Conservation (phyloP, 192 early-diverging fungal species). For the Dispira simplex region DNA sequence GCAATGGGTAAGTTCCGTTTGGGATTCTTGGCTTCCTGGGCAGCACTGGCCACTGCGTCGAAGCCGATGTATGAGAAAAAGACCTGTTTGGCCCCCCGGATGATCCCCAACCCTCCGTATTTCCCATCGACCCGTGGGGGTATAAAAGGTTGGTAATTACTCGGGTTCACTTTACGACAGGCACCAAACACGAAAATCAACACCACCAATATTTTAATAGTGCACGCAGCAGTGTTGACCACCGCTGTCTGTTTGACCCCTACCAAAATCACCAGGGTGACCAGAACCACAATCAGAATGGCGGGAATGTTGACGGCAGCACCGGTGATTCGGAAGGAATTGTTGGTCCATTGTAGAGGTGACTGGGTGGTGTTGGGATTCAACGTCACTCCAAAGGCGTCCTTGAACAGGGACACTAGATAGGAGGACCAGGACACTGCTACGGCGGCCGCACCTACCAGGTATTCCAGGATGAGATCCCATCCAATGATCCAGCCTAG, state of each 20-base stretch:
- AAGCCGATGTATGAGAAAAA: conserved; percentile 81
- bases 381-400: conserved; percentile 38
- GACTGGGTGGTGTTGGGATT: conserved; percentile 41
- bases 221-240: conserved; percentile 55
- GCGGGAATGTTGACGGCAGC: conserved; percentile 65
- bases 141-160: conserved; percentile 67
- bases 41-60: conserved; percentile 73
- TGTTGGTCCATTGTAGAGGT: conserved; percentile 51
- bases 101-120: conserved; percentile 54
- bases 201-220: conserved; percentile 54
- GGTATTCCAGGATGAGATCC: conserved; percentile 80
- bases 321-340: conserved; percentile 24
- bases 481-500: conserved; percentile 85
- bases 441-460: conserved; percentile 70
- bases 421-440: conserved; percentile 75
- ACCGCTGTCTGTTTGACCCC: conserved; percentile 60
- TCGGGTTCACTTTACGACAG: conserved; percentile 43
- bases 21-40: conserved; percentile 68
- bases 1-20: conserved; percentile 71
- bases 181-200: conserved; percentile 68
- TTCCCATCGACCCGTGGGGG: conserved; percentile 39
- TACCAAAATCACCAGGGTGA: conserved; percentile 45
- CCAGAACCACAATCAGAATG: conserved; percentile 38
- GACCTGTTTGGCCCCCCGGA: conserved; percentile 57
- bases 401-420: conserved; percentile 47